Evolutionary conservation across 371 early-diverging fungal species (phyloP), one percentile per base, ranked within the genome.

Genomic region (Syncephalis fuscata): DNA sequence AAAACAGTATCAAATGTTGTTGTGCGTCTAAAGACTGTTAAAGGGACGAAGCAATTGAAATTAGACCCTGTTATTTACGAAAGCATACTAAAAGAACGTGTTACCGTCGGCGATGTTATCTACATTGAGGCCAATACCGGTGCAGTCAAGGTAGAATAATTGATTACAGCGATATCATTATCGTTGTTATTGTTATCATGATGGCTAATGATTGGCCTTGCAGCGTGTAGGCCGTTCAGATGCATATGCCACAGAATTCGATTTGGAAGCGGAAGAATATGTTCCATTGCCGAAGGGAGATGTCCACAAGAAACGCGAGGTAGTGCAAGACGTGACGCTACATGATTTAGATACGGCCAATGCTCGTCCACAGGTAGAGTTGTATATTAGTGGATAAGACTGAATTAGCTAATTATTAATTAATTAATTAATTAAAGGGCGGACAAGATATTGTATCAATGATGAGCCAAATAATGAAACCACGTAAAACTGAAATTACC

Each of bases 311-410:
- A 93, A 87, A 68, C 88, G 92, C 73, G 94, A 95, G 64, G 79
- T 97, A 20, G 76, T 89, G 23, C 98, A 98, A 62, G 93, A 91
- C 55, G 92, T 99, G 8, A 93, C 99, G 0, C 77, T 99, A 19
- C 98, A 99, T 62, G 98, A 99, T 62, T 68, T 99, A 55, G 99
- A 99, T 74, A 78, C 88, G n/a, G 91, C 99, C 38, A 98, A 98
- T 58, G 94, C 95, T 19, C 74, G 82, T 46, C 92, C 94, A 36
- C 87, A 92, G 32, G 32, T 32, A 32, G 11, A 32, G 4, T 32
- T 32, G 64, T 11, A 32, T 32, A 11, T 7, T 7, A 32, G 32
- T 11, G 32, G 32, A 32, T 7, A 32, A 7, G 32, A 32, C 7
- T 7, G 11, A 32, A 7, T 4, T 32, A 32, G 32, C 32, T 32